Evolutionary conservation across 2,329 filamentous ascomycete species (phyloP).

Genomic region (Exophiala sideris): DNA sequence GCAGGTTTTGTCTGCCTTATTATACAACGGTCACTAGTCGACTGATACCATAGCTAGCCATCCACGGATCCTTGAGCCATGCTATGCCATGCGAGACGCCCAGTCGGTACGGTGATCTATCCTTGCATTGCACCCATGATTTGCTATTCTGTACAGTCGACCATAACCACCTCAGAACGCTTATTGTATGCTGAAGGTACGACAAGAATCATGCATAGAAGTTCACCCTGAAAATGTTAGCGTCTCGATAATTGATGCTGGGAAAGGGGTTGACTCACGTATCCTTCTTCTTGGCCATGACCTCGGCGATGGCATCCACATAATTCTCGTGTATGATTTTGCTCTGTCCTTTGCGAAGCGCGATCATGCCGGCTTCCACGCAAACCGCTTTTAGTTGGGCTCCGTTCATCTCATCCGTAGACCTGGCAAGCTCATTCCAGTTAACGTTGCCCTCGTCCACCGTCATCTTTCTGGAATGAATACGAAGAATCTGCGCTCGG

Average conservation of each 20-base stretch:
- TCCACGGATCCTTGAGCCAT: too few relatives aligned
- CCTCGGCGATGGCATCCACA: conserved; percentile 95
- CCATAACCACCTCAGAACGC: not conserved
- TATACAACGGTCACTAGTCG: too few relatives aligned
- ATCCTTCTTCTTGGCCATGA: conserved; percentile 87
- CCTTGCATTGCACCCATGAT: not conserved
- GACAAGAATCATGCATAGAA: conserved; percentile 32
- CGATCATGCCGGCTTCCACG: conserved; percentile 97
- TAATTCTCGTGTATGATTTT: conserved; percentile 99
- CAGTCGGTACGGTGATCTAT: not conserved
- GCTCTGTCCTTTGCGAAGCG: conserved; percentile 85
- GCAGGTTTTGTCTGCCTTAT: too few relatives aligned
- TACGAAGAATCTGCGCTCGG: conserved; percentile 92
- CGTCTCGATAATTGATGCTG: not conserved
- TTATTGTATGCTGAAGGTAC: not conserved
- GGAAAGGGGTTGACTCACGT: conserved; percentile 39
- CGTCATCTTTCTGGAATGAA: conserved; percentile 98
- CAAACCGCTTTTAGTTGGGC: conserved; percentile 98
- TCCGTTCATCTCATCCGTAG: conserved; percentile 97
- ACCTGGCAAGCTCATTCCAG: conserved; percentile 91
- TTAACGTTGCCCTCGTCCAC: conserved; percentile 82
- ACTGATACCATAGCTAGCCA: too few relatives aligned
- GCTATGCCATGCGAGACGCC: not conserved
- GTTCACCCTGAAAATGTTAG: conserved; percentile 27
- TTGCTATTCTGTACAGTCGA: conserved; percentile 6